Evolutionary conservation across 768 basidiomycete species (phyloP), one percentile per base, ranked within the genome.

Genomic region (Brasilioporus rufonigricans): DNA sequence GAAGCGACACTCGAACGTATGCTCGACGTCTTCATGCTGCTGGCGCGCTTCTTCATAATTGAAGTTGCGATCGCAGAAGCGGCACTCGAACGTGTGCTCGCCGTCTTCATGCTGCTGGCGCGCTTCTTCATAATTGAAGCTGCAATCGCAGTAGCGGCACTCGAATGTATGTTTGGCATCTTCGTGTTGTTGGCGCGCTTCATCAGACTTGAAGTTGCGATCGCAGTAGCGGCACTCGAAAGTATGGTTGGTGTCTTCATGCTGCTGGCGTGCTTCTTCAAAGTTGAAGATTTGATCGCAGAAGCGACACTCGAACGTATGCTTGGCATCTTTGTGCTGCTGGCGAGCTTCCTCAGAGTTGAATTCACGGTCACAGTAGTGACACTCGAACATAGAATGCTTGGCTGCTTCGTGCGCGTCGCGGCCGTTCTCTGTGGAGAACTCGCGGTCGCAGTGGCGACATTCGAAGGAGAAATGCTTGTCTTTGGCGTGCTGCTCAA

Each of bases 401-500:
- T 23, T 16, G n/a, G 38, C 48, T 3, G 5, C 7, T 24, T 61
- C 45, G 40, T 70, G 67, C 1, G 48, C 11, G 23, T 35, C 29
- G 14, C 55, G 56, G 0, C 53, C 58, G 1, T 43, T 18, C 10
- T 32, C 24, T 3, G 62, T 58, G 18, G 13, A 5, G 48, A 61
- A 65, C 2, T 40, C 21, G 5, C 49, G 48, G 13, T 57, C 38
- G 12, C 68, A 67, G 26, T 61, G 29, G 7, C n/a, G 8, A 21
- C 68, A 69, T 40, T 60, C 48, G 26, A 63, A 51, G 19, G 0
- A 3, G 26, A 16, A 0, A 46, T 66, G 65, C 14, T 53, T 64
- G 39, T 52, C 50, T 16, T 3, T 29, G 1, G 5, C 39, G 31
- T 67, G 65, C 9, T 62, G 55, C 7, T 65, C 52, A 35, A 65